Percentiles rank a stretch among this genome's conserved stretches.
Evolutionary conservation across 148 eudicot species (phyloP).

Genomic region (Selenicereus undatus): DNA sequence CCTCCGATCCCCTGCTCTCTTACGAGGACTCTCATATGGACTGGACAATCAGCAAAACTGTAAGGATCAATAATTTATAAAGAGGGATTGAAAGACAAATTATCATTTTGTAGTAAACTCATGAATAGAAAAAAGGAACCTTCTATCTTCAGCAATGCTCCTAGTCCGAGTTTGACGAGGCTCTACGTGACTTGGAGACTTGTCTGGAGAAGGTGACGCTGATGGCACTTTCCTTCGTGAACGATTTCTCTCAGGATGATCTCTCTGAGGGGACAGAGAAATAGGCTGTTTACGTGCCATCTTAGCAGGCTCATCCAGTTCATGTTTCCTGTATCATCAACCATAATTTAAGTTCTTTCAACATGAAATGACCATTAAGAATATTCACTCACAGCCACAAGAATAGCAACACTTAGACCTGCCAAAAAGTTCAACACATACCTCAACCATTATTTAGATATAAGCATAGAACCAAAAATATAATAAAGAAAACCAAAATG

Average conservation of each 20-base stretch:
- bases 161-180: conserved; percentile 34
- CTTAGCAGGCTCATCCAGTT: conserved; percentile 34
- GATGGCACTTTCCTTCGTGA: conserved; percentile 33
- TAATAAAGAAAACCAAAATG: not conserved
- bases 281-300: conserved; percentile 34
- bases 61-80: not conserved
- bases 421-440: not conserved
- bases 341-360: not conserved
- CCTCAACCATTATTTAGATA: not conserved
- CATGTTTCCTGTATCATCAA: conserved; percentile 22
- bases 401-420: not conserved
- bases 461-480: not conserved
- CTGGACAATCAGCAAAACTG: conserved; percentile 35
- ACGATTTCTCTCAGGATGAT: conserved; percentile 28
- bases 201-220: conserved; percentile 46
- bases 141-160: conserved; percentile 39
- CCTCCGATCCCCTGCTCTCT: conserved; percentile 29
- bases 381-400: not conserved
- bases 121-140: conserved; percentile 4
- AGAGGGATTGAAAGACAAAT: not conserved
- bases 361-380: not conserved
- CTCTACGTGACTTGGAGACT: conserved; percentile 33
- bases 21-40: conserved; percentile 34
- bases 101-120: not conserved
- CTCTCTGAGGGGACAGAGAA: conserved; percentile 71